These are phyloP conservation scores for Cordyceps sp. DNA, from an alignment of 2,329 filamentous ascomycete genomes.

Conservation along the genomic window DNA sequence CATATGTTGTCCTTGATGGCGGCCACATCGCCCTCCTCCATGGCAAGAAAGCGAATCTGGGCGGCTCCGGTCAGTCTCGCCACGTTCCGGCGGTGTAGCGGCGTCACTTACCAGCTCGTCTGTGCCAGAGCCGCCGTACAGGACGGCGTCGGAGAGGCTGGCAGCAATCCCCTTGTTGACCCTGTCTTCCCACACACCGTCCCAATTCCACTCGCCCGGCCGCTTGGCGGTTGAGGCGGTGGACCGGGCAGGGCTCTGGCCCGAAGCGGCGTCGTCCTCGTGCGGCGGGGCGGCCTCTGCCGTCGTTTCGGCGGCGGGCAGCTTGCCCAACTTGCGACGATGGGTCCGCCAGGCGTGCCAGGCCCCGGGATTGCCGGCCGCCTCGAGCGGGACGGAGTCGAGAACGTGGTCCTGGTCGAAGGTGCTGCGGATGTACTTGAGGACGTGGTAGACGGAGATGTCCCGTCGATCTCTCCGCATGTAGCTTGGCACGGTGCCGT, in stretches of 20 bases:
- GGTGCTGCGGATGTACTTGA: conserved; percentile 66
- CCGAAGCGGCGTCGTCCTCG: neutral
- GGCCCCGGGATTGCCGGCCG: conserved; percentile 76
- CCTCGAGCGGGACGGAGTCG: conserved; percentile 63
- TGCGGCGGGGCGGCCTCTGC: conserved; percentile 1
- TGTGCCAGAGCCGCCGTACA: conserved; percentile 51
- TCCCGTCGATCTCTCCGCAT: conserved; percentile 23
- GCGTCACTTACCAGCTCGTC: conserved; percentile 52
- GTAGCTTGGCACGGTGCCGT: conserved; percentile 17
- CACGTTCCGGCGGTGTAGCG: neutral
- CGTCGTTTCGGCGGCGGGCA: conserved; percentile 5
- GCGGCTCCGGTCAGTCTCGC: neutral
- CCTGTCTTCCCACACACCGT: conserved; percentile 87
- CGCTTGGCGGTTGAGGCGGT: conserved; percentile 4
- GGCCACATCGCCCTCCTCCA: conserved; percentile 43
- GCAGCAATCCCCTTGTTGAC: conserved; percentile 63
- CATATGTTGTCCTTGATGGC: conserved; percentile 40
- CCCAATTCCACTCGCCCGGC: conserved; percentile 92
- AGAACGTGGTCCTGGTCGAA: conserved; percentile 67
- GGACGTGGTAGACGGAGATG: conserved; percentile 46
- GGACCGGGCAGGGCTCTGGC: neutral
- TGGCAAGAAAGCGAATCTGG: conserved; percentile 49
- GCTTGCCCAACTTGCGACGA: conserved; percentile 22
- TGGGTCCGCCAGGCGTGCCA: conserved; percentile 87
- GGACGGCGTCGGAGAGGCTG: conserved; percentile 61